Percentiles rank a stretch among this genome's conserved stretches.
These are phyloP conservation scores for Neurospora sp. DNA, from an alignment of 495 filamentous ascomycete genomes.

Conservation along the genomic window DNA sequence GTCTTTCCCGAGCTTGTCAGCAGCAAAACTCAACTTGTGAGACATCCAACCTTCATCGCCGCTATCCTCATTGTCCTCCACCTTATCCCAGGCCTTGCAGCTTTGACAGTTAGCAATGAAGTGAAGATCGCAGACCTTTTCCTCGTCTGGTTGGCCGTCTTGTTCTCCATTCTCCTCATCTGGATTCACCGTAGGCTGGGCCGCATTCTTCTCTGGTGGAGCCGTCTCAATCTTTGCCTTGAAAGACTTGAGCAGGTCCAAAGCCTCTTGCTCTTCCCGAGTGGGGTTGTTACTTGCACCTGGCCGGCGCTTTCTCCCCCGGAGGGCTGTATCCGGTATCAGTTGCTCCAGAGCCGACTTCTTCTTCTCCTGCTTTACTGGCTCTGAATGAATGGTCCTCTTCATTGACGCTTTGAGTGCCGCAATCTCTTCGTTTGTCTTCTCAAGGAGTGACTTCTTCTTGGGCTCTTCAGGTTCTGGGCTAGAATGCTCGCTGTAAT, in stretches of 20 bases:
- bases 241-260: constrained; percentile 67
- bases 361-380: constrained; percentile 43
- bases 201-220: constrained; percentile 35
- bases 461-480: constrained; percentile 38
- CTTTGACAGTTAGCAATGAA: constrained; percentile 91
- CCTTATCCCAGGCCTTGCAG: constrained; percentile 67
- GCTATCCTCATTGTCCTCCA: constrained; percentile 45
- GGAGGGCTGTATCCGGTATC: constrained; percentile 69
- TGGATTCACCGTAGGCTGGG: constrained; percentile 9
- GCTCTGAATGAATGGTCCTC: constrained; percentile 53
- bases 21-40: constrained; percentile 74
- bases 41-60: constrained; percentile 57
- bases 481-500: constrained; percentile 24
- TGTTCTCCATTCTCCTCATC: constrained; percentile 20
- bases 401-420: constrained; percentile 88
- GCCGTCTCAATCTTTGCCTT: constrained; percentile 61
- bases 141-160: constrained; percentile 21
- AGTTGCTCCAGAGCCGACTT: constrained; percentile 67
- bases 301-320: constrained; percentile 69
- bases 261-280: constrained; percentile 48
- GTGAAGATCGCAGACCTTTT: constrained; percentile 68
- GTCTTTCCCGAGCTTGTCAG: constrained; percentile 86
- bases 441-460: constrained; percentile 38
- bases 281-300: constrained; percentile 29
- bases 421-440: constrained; percentile 85